Conservation (phyloP, 225 moss, liverwort and hornwort species). For the Pseudoscleropodium purum region DNA sequence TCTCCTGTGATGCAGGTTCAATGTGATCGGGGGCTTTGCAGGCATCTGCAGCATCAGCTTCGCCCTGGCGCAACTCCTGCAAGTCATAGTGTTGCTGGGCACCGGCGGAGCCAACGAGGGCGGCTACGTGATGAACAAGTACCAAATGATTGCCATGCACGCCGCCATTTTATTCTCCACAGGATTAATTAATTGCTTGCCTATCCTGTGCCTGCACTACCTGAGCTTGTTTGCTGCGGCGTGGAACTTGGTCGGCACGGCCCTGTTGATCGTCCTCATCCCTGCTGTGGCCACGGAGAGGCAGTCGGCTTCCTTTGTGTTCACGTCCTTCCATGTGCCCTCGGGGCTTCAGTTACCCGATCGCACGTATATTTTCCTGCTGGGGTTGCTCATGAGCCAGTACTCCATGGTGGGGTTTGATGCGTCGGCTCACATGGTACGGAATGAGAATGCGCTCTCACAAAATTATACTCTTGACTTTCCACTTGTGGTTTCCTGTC, state of each 20-base stretch:
- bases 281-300: constrained; percentile 43
- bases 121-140: constrained; percentile 39
- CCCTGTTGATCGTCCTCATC: constrained; percentile 21
- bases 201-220: constrained; percentile 30
- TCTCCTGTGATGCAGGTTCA: constrained; percentile 24
- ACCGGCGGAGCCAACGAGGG: constrained; percentile 54
- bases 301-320: constrained; percentile 29
- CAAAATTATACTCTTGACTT: not conserved
- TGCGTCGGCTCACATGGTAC: constrained; percentile 60
- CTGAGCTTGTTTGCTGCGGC: constrained; percentile 29
- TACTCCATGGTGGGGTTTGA: constrained; percentile 48
- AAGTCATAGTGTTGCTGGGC: constrained; percentile 41
- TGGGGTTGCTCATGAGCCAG: constrained; percentile 67
- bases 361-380: constrained; percentile 35
- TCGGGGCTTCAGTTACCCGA: constrained; percentile 29
- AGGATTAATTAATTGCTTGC: constrained; percentile 44
- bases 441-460: not conserved
- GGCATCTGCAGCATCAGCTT: constrained; percentile 48
- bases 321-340: constrained; percentile 53
- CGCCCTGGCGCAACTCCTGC: constrained; percentile 32
- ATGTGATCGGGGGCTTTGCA: constrained; percentile 53
- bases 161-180: constrained; percentile 2
- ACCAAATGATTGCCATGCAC: constrained; percentile 17
- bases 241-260: constrained; percentile 48
- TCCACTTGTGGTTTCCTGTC: not conserved